Conservation (phyloP, 2,329 filamentous ascomycete species). For the Elsinoe batatas region DNA sequence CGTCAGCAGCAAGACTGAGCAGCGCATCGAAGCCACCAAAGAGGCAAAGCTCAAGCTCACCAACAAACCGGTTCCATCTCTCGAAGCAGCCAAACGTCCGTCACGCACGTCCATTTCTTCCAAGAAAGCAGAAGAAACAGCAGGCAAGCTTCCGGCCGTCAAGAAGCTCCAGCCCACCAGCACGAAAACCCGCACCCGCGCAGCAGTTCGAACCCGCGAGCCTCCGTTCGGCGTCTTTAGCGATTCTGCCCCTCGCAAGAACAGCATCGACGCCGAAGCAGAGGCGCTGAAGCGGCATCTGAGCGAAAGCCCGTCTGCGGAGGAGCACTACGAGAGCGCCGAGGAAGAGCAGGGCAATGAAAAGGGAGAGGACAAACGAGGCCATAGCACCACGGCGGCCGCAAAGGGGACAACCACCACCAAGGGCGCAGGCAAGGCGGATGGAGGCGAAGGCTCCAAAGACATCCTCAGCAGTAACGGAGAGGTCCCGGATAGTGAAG, state of each 20-base stretch:
- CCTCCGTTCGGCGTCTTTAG: not conserved
- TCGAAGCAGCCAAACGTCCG: no score
- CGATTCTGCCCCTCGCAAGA: not conserved
- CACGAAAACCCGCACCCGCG: not conserved
- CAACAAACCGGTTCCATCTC: no score
- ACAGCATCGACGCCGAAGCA: not conserved
- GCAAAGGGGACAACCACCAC: no score
- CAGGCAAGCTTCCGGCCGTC: not conserved
- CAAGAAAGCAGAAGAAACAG: not conserved
- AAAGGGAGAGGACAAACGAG: not conserved
- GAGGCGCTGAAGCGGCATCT: not conserved
- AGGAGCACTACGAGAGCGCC: not conserved
- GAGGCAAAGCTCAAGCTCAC: no score
- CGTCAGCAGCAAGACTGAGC: not conserved
- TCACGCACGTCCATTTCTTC: not conserved
- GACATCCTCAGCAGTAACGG: no score
- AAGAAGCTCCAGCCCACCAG: not conserved
- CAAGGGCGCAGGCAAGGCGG: not conserved
- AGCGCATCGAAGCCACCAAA: no score
- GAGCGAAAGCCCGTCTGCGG: not conserved
- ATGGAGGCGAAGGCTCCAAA: not conserved
- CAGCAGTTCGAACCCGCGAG: not conserved
- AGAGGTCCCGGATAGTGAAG: not conserved
- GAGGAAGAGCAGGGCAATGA: not conserved
- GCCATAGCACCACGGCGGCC: not conserved